Conservation (phyloP, 2,329 filamentous ascomycete genomes). For the Teratosphaeria zuluensis region DNA sequence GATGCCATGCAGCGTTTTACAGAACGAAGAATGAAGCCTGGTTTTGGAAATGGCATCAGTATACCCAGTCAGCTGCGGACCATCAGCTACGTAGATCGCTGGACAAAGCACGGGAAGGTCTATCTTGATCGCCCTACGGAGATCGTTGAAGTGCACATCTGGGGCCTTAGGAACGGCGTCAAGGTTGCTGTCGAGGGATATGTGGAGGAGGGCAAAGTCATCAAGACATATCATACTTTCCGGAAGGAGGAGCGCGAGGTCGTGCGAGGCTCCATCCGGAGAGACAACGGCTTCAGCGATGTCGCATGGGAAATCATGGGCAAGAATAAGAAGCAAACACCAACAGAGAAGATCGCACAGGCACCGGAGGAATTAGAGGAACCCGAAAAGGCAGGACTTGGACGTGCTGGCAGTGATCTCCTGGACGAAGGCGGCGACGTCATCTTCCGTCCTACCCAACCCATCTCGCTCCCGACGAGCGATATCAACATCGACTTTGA, state of each 20-base stretch:
- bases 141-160: constrained; percentile 79
- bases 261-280: constrained; percentile 46
- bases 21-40: constrained; percentile 74
- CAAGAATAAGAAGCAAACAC: constrained; percentile 17
- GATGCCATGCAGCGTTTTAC: constrained; percentile 63
- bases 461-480: constrained; percentile 64
- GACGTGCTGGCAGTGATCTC: constrained; percentile 3
- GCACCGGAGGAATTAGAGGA: constrained; percentile 9
- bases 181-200: constrained; percentile 80
- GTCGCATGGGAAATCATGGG: constrained; percentile 31
- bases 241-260: constrained; percentile 59
- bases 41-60: constrained; percentile 80
- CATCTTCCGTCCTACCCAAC: constrained; percentile 62
- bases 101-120: constrained; percentile 63
- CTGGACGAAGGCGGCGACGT: constrained; percentile 55
- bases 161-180: constrained; percentile 79
- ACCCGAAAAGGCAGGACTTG: constrained; percentile 5
- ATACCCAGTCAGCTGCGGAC: constrained; percentile 89
- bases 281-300: constrained; percentile 32
- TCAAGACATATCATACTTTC: constrained; percentile 77
- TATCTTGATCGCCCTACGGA: constrained; percentile 80
- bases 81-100: constrained; percentile 79
- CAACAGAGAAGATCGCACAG: constrained; percentile 9
- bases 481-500: constrained; percentile 90
- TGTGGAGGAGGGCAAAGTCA: constrained; percentile 78